phyloP scores from a whole-genome alignment of 768 basidiomycete species.

The Suillus brevipes region DNA sequence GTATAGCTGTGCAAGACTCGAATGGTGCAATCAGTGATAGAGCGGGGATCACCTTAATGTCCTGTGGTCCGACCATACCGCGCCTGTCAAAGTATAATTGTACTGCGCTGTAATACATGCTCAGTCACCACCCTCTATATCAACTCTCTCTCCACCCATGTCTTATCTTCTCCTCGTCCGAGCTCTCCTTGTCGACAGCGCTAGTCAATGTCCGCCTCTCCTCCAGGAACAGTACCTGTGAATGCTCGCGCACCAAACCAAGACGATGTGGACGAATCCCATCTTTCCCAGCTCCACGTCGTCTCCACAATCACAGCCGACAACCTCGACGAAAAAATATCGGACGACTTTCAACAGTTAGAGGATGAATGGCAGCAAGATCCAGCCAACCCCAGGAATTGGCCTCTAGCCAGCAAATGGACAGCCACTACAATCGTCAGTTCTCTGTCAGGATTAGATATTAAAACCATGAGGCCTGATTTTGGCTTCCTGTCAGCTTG shows the following conservation, averaged over 20 bases:
- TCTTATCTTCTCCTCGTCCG: not conserved
- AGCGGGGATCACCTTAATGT: not conserved
- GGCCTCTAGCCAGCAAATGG: not conserved
- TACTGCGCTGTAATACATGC: not conserved
- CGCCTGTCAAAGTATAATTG: not conserved
- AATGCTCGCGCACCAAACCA: not conserved
- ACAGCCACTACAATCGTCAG: constrained; percentile 17
- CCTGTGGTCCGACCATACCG: not conserved
- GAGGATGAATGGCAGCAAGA: constrained; percentile 49
- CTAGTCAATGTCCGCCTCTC: not conserved
- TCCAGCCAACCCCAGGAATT: constrained; percentile 30
- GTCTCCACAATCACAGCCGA: not conserved
- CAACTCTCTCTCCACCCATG: not conserved
- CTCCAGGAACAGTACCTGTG: not conserved
- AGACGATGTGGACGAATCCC: not conserved
- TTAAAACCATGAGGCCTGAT: not conserved
- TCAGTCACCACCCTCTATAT: not conserved
- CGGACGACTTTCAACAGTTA: not conserved
- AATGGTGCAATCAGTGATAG: not conserved
- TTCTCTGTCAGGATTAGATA: constrained; percentile 28
- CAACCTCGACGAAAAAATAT: not conserved
- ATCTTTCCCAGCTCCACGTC: not conserved
- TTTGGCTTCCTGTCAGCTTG: not conserved
- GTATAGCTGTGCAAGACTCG: not conserved
- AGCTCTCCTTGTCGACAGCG: not conserved